Evolutionary conservation across 2,329 filamentous ascomycete species (phyloP), one percentile per base, ranked within the genome.

Genomic region (Cytospora mali): DNA sequence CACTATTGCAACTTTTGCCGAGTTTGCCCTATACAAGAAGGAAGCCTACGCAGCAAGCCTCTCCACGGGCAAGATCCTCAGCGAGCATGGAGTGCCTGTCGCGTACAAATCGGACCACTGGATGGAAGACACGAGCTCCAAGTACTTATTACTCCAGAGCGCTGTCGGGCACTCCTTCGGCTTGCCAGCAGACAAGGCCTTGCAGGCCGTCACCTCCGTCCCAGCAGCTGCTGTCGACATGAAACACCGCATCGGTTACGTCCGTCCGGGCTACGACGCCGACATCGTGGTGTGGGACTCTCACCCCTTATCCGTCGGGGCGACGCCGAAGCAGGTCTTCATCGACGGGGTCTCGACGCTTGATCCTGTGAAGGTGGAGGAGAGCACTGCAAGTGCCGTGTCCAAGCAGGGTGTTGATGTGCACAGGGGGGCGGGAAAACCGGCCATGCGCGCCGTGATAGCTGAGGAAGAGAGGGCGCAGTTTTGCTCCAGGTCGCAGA

Each of bases 201-300:
- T 81, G 16, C 74, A 77, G 57, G 74, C 78, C 4, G 75, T 82
- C 6, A 81, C 79, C 0, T 80, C 77, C 4, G 71, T 80, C 1
- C 80, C 80, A 4, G 80, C 80, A 5, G 74, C 71, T 13, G 76
- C 78, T 3, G 68, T 81, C 1, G 75, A 78, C 35, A 71, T 79
- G 28, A 75, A 75, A 51, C 71, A 79, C 62, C 75, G 80, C 1
- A 73, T 82, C 3, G 80, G 80, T 3, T 80, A 77, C 62, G 71
- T 72, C 10, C 74, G 74, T 16, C 68, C 75, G 4, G 79, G 80
- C 4, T 82, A 80, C 62, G 81, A 83, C 67, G 81, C 80, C 16
- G 80, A 83, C 62, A 67, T 83, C 31, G 80, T 80, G 5, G 72
- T 82, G 5, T 82, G 80, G 80, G 76, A 82, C 62, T 74, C 74